phyloP scores from a whole-genome alignment of 768 basidiomycete species.

The Russula brevipes region DNA sequence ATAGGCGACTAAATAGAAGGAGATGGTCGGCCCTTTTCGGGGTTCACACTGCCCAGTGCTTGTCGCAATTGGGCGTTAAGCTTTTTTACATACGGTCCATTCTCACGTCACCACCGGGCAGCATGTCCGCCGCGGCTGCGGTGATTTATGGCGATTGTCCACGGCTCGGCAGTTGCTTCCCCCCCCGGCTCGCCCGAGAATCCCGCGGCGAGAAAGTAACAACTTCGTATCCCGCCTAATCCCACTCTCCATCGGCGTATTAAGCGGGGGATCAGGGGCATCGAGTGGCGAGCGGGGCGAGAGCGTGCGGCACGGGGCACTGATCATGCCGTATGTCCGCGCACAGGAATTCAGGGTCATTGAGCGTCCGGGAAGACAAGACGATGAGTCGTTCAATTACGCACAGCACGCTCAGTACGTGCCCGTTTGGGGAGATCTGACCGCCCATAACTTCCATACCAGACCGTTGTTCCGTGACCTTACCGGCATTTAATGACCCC shows the following conservation, averaged over 20 bases:
- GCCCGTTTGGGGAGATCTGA: slow-evolving; percentile 5
- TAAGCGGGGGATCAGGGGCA: slow-evolving; percentile 5
- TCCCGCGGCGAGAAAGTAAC: background rate
- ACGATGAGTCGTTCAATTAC: background rate
- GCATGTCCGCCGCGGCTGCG: background rate
- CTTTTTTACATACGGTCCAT: slow-evolving; percentile 16
- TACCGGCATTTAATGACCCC: background rate
- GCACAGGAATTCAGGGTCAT: background rate
- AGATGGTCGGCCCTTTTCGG: slow-evolving; percentile 9
- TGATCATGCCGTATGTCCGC: background rate
- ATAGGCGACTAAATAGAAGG: slow-evolving; percentile 20
- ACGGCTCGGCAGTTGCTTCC: background rate
- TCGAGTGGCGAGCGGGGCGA: background rate
- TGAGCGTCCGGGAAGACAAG: background rate
- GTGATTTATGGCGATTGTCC: background rate
- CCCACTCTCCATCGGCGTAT: background rate
- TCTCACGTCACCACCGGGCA: slow-evolving; percentile 20
- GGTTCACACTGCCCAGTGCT: slow-evolving; percentile 19
- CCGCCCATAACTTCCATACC: slow-evolving; percentile 15
- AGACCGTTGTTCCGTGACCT: background rate
- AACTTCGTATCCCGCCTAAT: background rate
- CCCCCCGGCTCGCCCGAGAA: background rate
- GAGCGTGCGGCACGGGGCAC: no score
- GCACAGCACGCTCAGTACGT: slow-evolving; percentile 12
- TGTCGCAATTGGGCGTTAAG: slow-evolving; percentile 19